Base-by-base conservation (phyloP, 495 filamentous ascomycete genomes). In the Aspergillus biplanus region DNA sequence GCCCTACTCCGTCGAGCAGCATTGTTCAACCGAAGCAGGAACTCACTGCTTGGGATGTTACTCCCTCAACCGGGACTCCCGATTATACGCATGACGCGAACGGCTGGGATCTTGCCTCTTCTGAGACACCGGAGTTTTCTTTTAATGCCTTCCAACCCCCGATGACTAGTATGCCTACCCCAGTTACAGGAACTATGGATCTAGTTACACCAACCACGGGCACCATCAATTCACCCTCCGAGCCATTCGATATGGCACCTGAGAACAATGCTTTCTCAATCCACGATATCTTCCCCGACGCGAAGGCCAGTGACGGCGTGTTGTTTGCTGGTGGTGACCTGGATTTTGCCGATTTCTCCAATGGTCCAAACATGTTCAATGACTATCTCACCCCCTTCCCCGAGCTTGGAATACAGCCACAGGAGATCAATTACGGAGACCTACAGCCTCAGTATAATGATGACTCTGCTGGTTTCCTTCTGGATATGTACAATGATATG, bases 401-500 rank as follows among this genome's bases (percentile, higher is more conserved):
- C 35, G 60, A 63, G 18, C 55, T 63, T 12, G 37, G 32, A 54
- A 57, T 63, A 16, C 61, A 49, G n/a, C 15, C 61, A 12, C 61
- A 63, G 46, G 39, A 32, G 12, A 32, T 63, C 35, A 57, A 57
- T 34, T 63, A 57, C n/a, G 53, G 44, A 33, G 61, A 63, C n/a
- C 12, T 57, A 5, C 53, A 57, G 33, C 61, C 61, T 52, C 53
- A 57, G 21, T 63, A 52, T 34, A 52, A 57, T 32, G 61, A 57
- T 31, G 54, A 63, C 46, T 63, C 61, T 7, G 61, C 61, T 52
- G 33, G 44, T 5, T 63, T 63, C 34, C 53, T 63, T 13, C 53
- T 63, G 21, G 61, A 63, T 57, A 54, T 63, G 42, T 63, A 63
- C 35, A 63, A 63, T 27, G 61, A 63, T 16, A 63, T 63, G 61